phyloP scores from a whole-genome alignment of 108 stramenopile species.

The Pseudonitzschia pungens region DNA sequence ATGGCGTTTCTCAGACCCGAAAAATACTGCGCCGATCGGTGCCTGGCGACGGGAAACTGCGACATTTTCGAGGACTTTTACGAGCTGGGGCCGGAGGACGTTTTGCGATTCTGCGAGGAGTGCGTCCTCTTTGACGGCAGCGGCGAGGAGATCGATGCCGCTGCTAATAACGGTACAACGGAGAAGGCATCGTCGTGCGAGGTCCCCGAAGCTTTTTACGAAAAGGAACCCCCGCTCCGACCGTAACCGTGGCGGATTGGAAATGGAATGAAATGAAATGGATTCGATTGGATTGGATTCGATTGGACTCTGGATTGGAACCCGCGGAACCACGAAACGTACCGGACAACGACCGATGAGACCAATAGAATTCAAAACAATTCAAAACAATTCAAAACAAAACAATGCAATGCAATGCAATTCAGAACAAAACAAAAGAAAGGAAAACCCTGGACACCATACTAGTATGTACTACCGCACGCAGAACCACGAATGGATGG shows the following conservation, averaged over 20 bases:
- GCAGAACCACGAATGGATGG: too few relatives aligned
- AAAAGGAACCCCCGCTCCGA: slow-evolving; percentile 13
- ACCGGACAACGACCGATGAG: too few relatives aligned
- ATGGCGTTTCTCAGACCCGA: slow-evolving; percentile 65
- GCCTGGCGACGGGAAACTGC: slow-evolving; percentile 78
- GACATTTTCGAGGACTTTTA: slow-evolving; percentile 75
- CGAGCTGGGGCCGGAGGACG: slow-evolving; percentile 58
- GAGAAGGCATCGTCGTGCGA: slow-evolving; percentile 45
- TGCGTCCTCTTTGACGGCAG: slow-evolving; percentile 69
- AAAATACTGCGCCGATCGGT: slow-evolving; percentile 79
- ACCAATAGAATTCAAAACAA: too few relatives aligned
- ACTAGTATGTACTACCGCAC: too few relatives aligned
- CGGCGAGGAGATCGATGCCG: slow-evolving; percentile 39
- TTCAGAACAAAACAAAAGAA: too few relatives aligned
- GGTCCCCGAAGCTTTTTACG: slow-evolving; percentile 57
- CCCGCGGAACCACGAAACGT: too few relatives aligned
- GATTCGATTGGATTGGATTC: too few relatives aligned
- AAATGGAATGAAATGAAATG: too few relatives aligned
- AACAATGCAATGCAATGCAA: too few relatives aligned
- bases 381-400: too few relatives aligned
- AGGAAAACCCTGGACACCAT: too few relatives aligned
- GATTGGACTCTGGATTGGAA: too few relatives aligned
- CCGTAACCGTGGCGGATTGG: background rate
- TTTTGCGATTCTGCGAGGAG: slow-evolving; percentile 71
- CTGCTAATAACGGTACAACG: background rate